phyloP scores from a whole-genome alignment of 257 asterid species.

The Scutellaria galericulata region DNA sequence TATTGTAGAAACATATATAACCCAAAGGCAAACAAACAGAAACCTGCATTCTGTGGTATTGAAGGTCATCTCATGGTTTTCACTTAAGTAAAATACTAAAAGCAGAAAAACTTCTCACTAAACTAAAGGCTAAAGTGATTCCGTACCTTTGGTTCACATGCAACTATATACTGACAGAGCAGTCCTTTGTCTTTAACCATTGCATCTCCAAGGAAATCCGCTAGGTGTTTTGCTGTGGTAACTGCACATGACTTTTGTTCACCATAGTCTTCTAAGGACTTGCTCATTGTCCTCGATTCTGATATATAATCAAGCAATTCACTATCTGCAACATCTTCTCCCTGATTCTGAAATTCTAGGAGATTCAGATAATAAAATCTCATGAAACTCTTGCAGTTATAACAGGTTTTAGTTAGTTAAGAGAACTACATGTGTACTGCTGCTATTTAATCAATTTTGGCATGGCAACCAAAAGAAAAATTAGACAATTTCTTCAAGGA shows the following conservation, averaged over 20 bases:
- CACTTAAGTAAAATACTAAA: constrained; percentile 24
- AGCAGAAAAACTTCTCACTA: constrained; percentile 10
- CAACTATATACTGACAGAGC: constrained; percentile 94
- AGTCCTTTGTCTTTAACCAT: constrained; percentile 99
- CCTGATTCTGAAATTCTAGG: constrained; percentile 75
- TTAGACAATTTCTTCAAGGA: constrained; percentile 19
- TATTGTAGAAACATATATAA: constrained; percentile 5
- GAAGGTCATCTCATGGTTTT: constrained; percentile 24
- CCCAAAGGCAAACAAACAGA: constrained; percentile 23
- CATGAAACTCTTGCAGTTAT: constrained; percentile 12
- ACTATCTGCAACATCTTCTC: constrained; percentile 91
- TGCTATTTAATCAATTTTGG: constrained; percentile 10
- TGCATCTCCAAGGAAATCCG: constrained; percentile 95
- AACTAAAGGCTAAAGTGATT: constrained; percentile 26
- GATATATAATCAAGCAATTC: constrained; percentile 94
- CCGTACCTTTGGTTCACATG: constrained; percentile 95
- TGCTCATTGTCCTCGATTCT: constrained; percentile 99
- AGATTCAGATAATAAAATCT: constrained; percentile 30
- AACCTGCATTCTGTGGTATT: constrained; percentile 16
- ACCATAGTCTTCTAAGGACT: constrained; percentile 94
- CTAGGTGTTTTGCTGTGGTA: constrained; percentile 95
- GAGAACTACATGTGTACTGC: constrained; percentile 12
- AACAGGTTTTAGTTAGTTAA: constrained; percentile 15
- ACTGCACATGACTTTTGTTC: constrained; percentile 96
- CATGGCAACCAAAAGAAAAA: constrained; percentile 10